Base-by-base conservation (phyloP, 345 rosid species). In the Euphorbia tirucalli region DNA sequence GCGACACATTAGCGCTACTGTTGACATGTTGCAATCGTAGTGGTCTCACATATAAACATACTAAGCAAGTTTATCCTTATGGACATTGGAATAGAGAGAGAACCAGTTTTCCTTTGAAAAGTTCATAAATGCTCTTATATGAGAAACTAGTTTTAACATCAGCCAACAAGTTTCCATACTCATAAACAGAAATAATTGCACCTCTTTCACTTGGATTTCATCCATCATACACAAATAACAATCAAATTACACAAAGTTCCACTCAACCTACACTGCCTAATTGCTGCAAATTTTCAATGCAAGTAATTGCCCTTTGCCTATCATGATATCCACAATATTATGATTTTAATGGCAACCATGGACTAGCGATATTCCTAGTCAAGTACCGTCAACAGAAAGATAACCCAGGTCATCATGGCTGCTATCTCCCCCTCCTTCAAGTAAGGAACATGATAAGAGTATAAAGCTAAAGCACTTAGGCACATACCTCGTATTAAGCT, bases 331-430 rank as follows among this genome's bases (percentile, higher is more conserved):
- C 25, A 41, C 21, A 41, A 19, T 2, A 50, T 7, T 32, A 67
- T 50, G 41, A 27, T 67, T 19, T 30, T n/a, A 7, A 44, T 43
- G 55, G 55, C 32, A 65, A 65, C 18, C 10, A 25, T 28, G 43
- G 7, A 8, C 6, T 37, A 28, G 3, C 4, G 52, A 39, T 39
- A 37, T 3, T 41, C 31, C 16, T 55, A 32, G 3, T 56, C 71
- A 1, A 31, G 57, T 31, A 68, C 55, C 1, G 21, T 52, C 66
- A 19, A 69, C 54, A 19, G 58, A 61, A 39, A 50, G 59, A 72
- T 74, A 49, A 55, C 49, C 30, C 50, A 19, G 48, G 13, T n/a
- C 24, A 30, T 37, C 22, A 69, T 43, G 7, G 28, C 61, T 60
- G 58, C 60, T 22, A 14, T 15, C 24, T 49, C 10, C 18, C 56